Conservation (phyloP, 2,329 filamentous ascomycete species). For the Phialocephala sp. region DNA sequence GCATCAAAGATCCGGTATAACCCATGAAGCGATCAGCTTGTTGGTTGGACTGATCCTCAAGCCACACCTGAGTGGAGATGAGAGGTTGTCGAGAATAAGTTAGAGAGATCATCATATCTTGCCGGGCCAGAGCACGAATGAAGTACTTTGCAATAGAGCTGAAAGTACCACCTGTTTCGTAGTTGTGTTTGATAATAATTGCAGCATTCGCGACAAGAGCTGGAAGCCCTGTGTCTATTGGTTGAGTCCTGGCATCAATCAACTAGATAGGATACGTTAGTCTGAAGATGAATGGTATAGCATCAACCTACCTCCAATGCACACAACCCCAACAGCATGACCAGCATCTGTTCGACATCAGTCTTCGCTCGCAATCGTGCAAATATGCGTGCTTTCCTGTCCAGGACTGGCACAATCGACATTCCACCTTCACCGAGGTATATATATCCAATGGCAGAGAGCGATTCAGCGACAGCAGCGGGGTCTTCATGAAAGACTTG, state of each 20-base stretch:
- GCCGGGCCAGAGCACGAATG: conserved; percentile 42
- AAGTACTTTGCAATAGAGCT: conserved; percentile 43
- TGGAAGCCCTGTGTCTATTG: conserved; percentile 35
- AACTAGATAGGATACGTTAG: conserved; percentile 8
- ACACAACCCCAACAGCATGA: conserved; percentile 40
- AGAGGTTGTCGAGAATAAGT: conserved; percentile 34
- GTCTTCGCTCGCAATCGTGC: conserved; percentile 35
- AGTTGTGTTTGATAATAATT: conserved; percentile 38
- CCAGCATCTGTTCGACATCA: conserved; percentile 40
- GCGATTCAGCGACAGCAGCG: conserved; percentile 38
- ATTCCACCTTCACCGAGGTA: conserved; percentile 36
- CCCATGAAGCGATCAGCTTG: conserved; percentile 43
- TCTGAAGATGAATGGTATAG: not conserved
- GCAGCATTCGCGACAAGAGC: conserved; percentile 36
- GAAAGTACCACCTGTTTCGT: conserved; percentile 33
- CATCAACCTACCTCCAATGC: conserved; percentile 40
- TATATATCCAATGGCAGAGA: conserved; percentile 42
- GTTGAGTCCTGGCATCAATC: conserved; percentile 19
- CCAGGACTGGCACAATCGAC: conserved; percentile 36
- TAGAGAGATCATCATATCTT: conserved; percentile 43
- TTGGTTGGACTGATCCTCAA: conserved; percentile 33
- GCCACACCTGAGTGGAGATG: conserved; percentile 39
- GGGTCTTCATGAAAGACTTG: conserved; percentile 42
- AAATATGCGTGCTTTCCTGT: conserved; percentile 41
- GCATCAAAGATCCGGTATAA: conserved; percentile 42